Evolutionary conservation across 2,329 filamentous ascomycete genomes (phyloP).

Genomic region (Cercospora sp.): DNA sequence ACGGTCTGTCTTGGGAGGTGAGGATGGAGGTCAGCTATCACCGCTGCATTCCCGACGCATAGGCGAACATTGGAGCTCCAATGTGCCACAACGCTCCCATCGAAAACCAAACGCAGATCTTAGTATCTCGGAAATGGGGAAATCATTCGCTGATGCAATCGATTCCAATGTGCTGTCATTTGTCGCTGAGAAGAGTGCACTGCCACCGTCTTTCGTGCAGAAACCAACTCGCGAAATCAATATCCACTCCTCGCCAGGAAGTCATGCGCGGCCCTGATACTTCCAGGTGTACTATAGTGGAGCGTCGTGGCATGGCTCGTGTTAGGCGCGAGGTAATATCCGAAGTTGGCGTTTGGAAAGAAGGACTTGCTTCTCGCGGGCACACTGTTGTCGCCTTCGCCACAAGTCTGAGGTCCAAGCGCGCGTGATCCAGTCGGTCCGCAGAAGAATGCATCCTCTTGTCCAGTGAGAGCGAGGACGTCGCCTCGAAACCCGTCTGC

Average conservation of each 20-base stretch:
- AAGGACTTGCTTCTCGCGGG: slow-evolving; percentile 22
- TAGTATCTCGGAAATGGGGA: not conserved
- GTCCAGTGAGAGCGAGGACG: slow-evolving; percentile 22
- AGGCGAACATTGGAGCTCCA: not conserved
- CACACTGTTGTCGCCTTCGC: slow-evolving; percentile 18
- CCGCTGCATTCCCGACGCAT: not conserved
- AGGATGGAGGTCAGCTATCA: not conserved
- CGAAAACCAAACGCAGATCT: not conserved
- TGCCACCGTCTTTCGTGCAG: not conserved
- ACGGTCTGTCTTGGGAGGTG: not conserved
- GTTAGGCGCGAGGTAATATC: slow-evolving; percentile 22
- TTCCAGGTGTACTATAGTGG: slow-evolving; percentile 20
- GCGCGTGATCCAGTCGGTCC: slow-evolving; percentile 22
- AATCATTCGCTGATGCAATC: not conserved
- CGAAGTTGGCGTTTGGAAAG: slow-evolving; percentile 22
- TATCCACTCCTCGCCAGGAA: slow-evolving; percentile 23
- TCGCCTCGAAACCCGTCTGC: slow-evolving; percentile 20
- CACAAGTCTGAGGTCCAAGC: slow-evolving; percentile 23
- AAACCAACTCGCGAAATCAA: not conserved
- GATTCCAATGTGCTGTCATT: not conserved
- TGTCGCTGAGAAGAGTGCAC: no score
- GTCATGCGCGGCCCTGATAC: slow-evolving; percentile 21
- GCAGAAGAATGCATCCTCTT: slow-evolving; percentile 28
- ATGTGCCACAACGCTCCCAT: not conserved
- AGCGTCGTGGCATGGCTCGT: slow-evolving; percentile 26